Evolutionary conservation across 2,329 filamentous ascomycete genomes (phyloP).

Genomic region (Xylariales sp.): DNA sequence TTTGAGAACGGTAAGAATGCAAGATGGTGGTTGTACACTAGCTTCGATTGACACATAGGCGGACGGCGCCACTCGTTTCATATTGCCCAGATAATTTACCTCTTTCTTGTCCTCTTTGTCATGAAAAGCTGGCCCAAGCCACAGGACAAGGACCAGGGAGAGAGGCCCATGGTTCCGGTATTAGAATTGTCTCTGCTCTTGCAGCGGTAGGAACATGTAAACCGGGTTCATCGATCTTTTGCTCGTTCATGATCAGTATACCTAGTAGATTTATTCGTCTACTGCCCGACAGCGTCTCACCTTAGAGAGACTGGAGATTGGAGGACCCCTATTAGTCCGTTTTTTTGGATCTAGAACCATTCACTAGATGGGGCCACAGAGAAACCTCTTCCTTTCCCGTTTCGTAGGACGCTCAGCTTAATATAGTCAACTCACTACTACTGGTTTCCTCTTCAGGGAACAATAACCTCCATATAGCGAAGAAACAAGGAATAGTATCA

Average conservation of each 20-base stretch:
- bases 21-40: too few relatives aligned
- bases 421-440: neutral
- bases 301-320: slow-evolving; percentile 13
- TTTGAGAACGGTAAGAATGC: too few relatives aligned
- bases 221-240: neutral
- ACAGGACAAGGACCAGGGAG: slow-evolving; percentile 13
- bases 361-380: slow-evolving; percentile 9
- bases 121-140: slow-evolving; percentile 32
- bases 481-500: neutral
- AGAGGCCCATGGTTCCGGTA: slow-evolving; percentile 3
- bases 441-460: neutral
- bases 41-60: too few relatives aligned
- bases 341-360: neutral
- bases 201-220: slow-evolving; percentile 14
- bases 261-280: neutral
- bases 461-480: slow-evolving; percentile 2
- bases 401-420: slow-evolving; percentile 7
- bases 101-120: slow-evolving; percentile 13
- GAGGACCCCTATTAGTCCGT: slow-evolving; percentile 13
- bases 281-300: neutral
- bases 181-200: slow-evolving; percentile 16
- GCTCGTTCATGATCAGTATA: neutral
- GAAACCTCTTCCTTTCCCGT: slow-evolving; percentile 6
- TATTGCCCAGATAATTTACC: slow-evolving; percentile 19
- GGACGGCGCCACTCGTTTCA: slow-evolving; percentile 35